Percentiles rank a stretch among this genome's conserved stretches.
Evolutionary conservation across 805 yeast genomes (phyloP).

Genomic region (Cyberlindnera bimundalis): DNA sequence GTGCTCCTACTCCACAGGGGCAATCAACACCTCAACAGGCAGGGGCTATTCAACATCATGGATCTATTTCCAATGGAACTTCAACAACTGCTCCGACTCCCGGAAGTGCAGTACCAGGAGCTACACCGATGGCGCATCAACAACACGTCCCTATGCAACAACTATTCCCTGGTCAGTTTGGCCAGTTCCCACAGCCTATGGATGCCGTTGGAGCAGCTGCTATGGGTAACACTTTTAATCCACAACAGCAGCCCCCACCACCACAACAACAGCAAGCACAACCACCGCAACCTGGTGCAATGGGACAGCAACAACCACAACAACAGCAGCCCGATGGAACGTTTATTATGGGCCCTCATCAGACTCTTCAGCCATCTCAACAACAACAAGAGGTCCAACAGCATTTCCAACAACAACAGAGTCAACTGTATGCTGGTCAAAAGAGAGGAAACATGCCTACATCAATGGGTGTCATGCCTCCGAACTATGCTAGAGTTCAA

Average conservation of each 20-base stretch:
- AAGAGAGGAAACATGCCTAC: slow-evolving; percentile 10
- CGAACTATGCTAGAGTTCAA: slow-evolving; percentile 28
- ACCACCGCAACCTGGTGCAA: not conserved
- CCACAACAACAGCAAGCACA: slow-evolving; percentile 9
- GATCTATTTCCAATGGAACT: slow-evolving; percentile 4
- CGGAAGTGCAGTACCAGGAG: slow-evolving; percentile 3
- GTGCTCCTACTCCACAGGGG: slow-evolving; percentile 20
- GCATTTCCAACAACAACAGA: slow-evolving; percentile 28
- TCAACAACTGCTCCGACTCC: not conserved
- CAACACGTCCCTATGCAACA: slow-evolving; percentile 6
- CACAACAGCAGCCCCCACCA: slow-evolving; percentile 1
- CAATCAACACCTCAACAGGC: slow-evolving; percentile 6
- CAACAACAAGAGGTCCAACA: slow-evolving; percentile 29
- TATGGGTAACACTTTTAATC: slow-evolving; percentile 2
- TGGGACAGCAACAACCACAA: slow-evolving; percentile 4
- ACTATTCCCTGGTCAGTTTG: slow-evolving; percentile 9
- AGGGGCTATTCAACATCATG: slow-evolving; percentile 1
- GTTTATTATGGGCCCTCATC: slow-evolving; percentile 14
- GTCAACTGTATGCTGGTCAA: slow-evolving; percentile 25
- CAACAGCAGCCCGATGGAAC: slow-evolving; percentile 4
- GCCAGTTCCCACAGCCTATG: slow-evolving; percentile 21
- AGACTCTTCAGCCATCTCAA: slow-evolving; percentile 22
- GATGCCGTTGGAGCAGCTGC: slow-evolving; percentile 4
- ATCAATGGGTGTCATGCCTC: slow-evolving; percentile 14
- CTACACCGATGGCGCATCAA: slow-evolving; percentile 4